Conservation (phyloP, 1,139 yeast species). For the Debaryomyces subglobosus region DNA sequence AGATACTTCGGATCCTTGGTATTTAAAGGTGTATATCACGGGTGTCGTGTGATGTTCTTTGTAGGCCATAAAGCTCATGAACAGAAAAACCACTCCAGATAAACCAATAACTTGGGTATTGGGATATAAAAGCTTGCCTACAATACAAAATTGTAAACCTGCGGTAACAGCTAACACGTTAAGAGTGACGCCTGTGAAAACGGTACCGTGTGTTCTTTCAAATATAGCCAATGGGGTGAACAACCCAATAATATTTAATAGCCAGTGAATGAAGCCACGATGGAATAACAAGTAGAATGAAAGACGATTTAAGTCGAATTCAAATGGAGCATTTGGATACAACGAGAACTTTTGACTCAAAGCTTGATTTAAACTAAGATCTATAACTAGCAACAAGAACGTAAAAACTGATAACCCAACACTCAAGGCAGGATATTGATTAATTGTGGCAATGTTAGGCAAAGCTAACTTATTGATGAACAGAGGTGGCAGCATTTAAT, state of each 20-base stretch:
- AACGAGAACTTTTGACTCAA: conserved; percentile 36
- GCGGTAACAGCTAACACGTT: conserved; percentile 73
- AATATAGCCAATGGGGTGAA: conserved; percentile 66
- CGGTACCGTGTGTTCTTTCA: conserved; percentile 81
- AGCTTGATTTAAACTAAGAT: conserved; percentile 24
- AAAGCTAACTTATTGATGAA: conserved; percentile 7
- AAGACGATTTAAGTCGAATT: conserved; percentile 61
- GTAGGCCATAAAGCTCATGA: conserved; percentile 65
- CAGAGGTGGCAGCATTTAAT: conserved; percentile 16
- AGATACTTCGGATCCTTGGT: conserved; percentile 26
- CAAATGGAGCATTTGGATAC: conserved; percentile 58
- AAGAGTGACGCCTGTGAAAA: conserved; percentile 81
- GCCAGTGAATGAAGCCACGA: conserved; percentile 59
- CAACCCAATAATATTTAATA: conserved; percentile 62
- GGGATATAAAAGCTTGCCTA: conserved; percentile 61
- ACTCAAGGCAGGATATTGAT: conserved; percentile 61
- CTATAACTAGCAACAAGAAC: conserved; percentile 37
- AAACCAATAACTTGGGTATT: conserved; percentile 62
- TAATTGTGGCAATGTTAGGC: conserved; percentile 13
- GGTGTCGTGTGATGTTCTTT: conserved; percentile 60
- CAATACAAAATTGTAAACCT: conserved; percentile 64
- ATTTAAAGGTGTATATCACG: conserved; percentile 29
- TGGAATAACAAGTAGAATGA: conserved; percentile 82
- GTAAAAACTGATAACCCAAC: conserved; percentile 65
- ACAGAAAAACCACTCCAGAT: conserved; percentile 76